These are phyloP conservation scores for Dendrocalamus sinicus DNA, from an alignment of 176 grass and related monocot genomes.

Conservation along the genomic window DNA sequence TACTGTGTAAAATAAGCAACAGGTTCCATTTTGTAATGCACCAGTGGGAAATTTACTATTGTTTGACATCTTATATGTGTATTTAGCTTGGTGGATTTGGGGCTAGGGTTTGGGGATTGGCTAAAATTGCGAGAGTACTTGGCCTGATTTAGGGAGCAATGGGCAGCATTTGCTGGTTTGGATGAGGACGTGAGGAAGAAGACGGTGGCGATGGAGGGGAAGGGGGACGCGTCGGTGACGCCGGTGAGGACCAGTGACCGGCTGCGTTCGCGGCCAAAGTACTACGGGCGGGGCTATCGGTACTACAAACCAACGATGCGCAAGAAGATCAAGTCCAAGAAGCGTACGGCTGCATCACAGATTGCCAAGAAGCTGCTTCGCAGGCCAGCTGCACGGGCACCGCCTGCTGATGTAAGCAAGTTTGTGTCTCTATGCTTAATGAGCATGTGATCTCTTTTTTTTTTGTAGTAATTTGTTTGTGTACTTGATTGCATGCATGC, in stretches of 20 bases:
- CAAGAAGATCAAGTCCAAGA: conserved; percentile 94
- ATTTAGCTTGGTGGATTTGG: conserved; percentile 39
- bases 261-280: conserved; percentile 71
- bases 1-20: background rate
- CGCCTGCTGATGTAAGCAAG: conserved; percentile 76
- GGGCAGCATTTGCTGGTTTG: background rate
- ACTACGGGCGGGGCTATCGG: conserved; percentile 58
- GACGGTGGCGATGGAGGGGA: conserved; percentile 50
- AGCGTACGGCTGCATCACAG: conserved; percentile 79
- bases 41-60: background rate
- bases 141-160: conserved; percentile 41
- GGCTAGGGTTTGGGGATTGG: conserved; percentile 57
- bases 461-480: conserved; percentile 22
- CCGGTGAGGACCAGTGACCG: conserved; percentile 79
- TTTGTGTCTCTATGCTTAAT: conserved; percentile 17
- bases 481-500: background rate
- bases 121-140: conserved; percentile 23
- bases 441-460: background rate
- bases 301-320: conserved; percentile 77
- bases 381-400: conserved; percentile 49
- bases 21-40: conserved; percentile 42
- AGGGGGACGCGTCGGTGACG: conserved; percentile 42
- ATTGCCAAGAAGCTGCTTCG: conserved; percentile 94
- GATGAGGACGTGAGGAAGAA: conserved; percentile 31
- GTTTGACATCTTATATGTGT: conserved; percentile 13